Evolutionary conservation across 1,284 basidiomycete genomes (phyloP).

Genomic region (Anthracocystis panici-leucophaei): DNA sequence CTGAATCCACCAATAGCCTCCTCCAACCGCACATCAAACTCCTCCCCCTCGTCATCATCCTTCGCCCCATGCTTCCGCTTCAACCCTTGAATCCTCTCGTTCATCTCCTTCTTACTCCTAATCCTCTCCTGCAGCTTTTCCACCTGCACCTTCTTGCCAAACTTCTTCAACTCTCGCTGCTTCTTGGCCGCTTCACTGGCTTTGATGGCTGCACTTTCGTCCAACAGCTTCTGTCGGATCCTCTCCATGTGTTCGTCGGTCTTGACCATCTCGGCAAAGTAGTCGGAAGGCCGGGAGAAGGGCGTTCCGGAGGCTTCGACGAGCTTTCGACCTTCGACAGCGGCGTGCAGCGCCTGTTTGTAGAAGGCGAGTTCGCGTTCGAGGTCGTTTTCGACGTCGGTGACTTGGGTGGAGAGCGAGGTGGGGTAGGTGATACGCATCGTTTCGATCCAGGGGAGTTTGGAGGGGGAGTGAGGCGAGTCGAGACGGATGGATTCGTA

Average conservation of each 20-base stretch:
- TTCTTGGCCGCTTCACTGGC: slow-evolving; percentile 90
- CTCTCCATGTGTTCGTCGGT: slow-evolving; percentile 97
- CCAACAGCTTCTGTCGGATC: slow-evolving; percentile 88
- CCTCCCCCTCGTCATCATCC: slow-evolving; percentile 70
- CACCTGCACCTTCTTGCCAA: slow-evolving; percentile 93
- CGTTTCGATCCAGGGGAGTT: slow-evolving; percentile 67
- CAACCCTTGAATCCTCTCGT: slow-evolving; percentile 70
- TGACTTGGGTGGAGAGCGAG: slow-evolving; percentile 73
- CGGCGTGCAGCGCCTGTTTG: slow-evolving; percentile 90
- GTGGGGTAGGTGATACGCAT: slow-evolving; percentile 60
- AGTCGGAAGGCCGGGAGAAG: slow-evolving; percentile 93
- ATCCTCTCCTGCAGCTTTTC: slow-evolving; percentile 86
- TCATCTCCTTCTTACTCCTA: slow-evolving; percentile 82
- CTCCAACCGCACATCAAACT: slow-evolving; percentile 81
- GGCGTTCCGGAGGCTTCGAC: slow-evolving; percentile 81
- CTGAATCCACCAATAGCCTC: slow-evolving; percentile 69
- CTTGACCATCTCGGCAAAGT: slow-evolving; percentile 99
- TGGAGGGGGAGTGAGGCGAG: slow-evolving; percentile 37
- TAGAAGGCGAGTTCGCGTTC: slow-evolving; percentile 97
- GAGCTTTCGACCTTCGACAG: slow-evolving; percentile 79
- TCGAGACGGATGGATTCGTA: slow-evolving; percentile 60
- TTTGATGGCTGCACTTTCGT: slow-evolving; percentile 89
- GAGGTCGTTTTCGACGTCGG: slow-evolving; percentile 80
- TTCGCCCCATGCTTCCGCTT: slow-evolving; percentile 75
- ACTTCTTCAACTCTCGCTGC: slow-evolving; percentile 96